These are phyloP conservation scores for Dactylellina sp. DNA, from an alignment of 2,329 filamentous ascomycete species.

Conservation along the genomic window DNA sequence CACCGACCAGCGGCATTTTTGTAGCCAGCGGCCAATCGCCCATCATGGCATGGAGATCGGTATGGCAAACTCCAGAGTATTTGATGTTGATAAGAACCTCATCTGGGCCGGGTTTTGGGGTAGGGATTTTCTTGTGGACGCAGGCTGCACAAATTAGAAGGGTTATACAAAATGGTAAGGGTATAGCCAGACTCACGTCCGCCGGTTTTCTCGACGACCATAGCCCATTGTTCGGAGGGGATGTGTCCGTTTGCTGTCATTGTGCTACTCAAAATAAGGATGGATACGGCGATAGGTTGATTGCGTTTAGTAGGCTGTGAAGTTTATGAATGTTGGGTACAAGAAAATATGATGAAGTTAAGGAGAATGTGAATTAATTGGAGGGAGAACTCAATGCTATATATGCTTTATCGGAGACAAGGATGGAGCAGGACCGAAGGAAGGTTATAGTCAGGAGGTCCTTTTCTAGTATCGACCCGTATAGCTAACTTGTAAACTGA, in stretches of 20 bases:
- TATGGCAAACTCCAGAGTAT: slow-evolving; percentile 61
- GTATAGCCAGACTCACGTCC: slow-evolving; percentile 73
- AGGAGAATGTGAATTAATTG: too few relatives aligned
- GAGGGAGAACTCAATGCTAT: too few relatives aligned
- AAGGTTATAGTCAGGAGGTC: slow-evolving; percentile 8
- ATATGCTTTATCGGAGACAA: slow-evolving; percentile 43
- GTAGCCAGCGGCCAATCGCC: slow-evolving; percentile 88
- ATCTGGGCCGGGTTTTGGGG: slow-evolving; percentile 82
- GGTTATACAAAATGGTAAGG: too few relatives aligned
- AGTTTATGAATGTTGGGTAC: too few relatives aligned
- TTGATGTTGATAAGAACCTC: slow-evolving; percentile 80
- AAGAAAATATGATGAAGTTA: too few relatives aligned
- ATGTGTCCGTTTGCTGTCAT: slow-evolving; percentile 68
- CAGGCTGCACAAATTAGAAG: slow-evolving; percentile 60
- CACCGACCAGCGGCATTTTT: slow-evolving; percentile 87
- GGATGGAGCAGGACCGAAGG: slow-evolving; percentile 45
- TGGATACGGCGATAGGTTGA: slow-evolving; percentile 34
- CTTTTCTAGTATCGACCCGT: slow-evolving; percentile 23
- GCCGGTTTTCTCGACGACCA: slow-evolving; percentile 85
- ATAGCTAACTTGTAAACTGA: not conserved
- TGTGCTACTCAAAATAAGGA: slow-evolving; percentile 56
- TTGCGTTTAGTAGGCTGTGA: not conserved
- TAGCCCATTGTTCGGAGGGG: slow-evolving; percentile 88
- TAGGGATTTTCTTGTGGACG: slow-evolving; percentile 83
- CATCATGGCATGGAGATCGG: slow-evolving; percentile 72